Base-by-base conservation (phyloP, 768 basidiomycete genomes). In the Hirschioporus abietinus region DNA sequence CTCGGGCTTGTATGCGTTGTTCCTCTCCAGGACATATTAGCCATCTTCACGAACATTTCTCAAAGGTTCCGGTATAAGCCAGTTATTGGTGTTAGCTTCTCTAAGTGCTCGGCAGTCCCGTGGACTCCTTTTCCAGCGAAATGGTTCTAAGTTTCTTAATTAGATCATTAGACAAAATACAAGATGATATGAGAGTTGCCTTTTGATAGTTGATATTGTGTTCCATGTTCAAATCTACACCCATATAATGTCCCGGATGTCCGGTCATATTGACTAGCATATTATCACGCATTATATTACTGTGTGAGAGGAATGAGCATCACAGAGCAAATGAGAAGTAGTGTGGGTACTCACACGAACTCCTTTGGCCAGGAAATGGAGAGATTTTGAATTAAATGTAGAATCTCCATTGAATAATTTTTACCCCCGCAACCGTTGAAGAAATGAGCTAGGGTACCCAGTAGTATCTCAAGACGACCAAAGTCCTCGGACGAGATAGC, bases 391-490 rank as follows among this genome's bases (percentile, higher is more conserved):
- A 52, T 52, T 15, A 52, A 10, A 52, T 52, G 42, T 3, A 52
- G 42, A 2, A 52, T 52, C 42, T 52, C 42, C 20, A 52, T 52
- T 5, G 20, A 52, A 20, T 52, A 52, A 10, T 52, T 52, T 20
- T 52, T 52, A 10, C 42, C 42, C 42, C 42, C 42, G 42, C 15
- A 52, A 52, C 42, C 42, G 12, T 52, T 52, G 12, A 52, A 52
- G 42, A 52, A 52, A 52, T 10, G 42, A 1, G 42, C 42, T 10
- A 52, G 42, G 12, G 42, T 52, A 52, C 42, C 42, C 42, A 52
- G 12, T 52, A 52, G 42, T 15, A 61, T 61, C 60, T 61, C 60
- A 15, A 61, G 15, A 61, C 60, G 60, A 17, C 60, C 60, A 61
- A 61, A 18, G 30, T 61, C 60, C 25, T 15, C 60, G 4, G 60